Evolutionary conservation across 2,329 filamentous ascomycete species (phyloP).

Genomic region (Tolypocladium endophyticum): DNA sequence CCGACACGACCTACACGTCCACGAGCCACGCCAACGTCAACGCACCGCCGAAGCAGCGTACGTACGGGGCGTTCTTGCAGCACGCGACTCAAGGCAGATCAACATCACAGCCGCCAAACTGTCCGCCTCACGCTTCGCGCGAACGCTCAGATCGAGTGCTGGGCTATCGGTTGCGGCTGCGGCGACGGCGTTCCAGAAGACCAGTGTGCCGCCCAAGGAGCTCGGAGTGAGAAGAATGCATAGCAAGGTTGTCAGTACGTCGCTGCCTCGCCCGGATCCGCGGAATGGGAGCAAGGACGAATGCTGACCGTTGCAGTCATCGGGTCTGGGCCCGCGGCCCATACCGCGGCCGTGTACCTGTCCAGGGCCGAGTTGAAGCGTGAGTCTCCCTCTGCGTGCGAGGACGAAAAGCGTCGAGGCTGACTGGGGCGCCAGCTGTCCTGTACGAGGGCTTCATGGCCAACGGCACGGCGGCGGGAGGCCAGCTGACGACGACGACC

Average conservation of each 20-base stretch:
- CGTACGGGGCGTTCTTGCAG: neutral
- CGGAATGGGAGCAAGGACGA: neutral
- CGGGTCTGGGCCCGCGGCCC: conserved; percentile 92
- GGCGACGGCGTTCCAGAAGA: conserved; percentile 49
- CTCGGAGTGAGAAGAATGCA: conserved; percentile 61
- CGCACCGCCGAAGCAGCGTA: neutral
- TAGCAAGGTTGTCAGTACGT: conserved; percentile 80
- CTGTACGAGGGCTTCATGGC: conserved; percentile 98
- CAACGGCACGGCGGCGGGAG: conserved; percentile 90
- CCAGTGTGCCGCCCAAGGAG: conserved; percentile 17
- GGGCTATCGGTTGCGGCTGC: conserved; percentile 64
- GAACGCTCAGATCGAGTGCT: conserved; percentile 65
- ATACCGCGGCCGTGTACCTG: conserved; percentile 95
- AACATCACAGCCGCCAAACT: conserved; percentile 56
- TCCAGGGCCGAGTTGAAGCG: conserved; percentile 87
- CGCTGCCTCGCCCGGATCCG: neutral
- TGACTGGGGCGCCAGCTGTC: conserved; percentile 43
- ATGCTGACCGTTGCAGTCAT: conserved; percentile 41
- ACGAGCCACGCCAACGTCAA: neutral
- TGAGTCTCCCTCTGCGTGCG: conserved; percentile 21
- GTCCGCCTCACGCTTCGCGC: conserved; percentile 77
- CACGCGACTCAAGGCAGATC: neutral
- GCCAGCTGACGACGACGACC: conserved; percentile 95
- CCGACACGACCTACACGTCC: neutral
- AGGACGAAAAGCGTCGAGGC: neutral